Evolutionary conservation across 768 basidiomycete species (phyloP).

Genomic region (Boletus pseudopeckii): DNA sequence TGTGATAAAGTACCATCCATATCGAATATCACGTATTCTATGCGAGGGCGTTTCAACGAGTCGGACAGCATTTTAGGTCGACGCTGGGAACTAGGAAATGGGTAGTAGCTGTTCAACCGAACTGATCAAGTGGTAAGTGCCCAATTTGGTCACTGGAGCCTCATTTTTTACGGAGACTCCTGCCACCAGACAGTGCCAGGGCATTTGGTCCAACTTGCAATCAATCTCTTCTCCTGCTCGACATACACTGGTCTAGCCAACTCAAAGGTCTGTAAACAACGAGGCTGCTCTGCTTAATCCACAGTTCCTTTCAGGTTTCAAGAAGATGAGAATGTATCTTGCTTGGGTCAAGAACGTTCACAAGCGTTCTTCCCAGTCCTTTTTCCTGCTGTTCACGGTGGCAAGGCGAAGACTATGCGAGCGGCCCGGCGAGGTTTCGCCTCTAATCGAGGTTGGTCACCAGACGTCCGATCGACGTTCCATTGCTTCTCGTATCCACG

Average conservation of each 20-base stretch:
- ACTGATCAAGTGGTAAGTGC: background rate
- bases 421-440: background rate
- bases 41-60: conserved; percentile 14
- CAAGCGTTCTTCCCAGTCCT: background rate
- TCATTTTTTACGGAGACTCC: no score
- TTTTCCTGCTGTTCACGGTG: background rate
- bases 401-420: background rate
- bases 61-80: conserved; percentile 8
- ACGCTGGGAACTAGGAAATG: background rate
- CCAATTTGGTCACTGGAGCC: no score
- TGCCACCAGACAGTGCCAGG: no score
- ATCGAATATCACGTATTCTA: conserved; percentile 70
- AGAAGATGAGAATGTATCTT: background rate
- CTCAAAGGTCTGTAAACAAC: background rate
- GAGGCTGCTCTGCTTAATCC: no score
- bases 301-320: background rate
- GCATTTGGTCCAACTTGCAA: no score
- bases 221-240: no score
- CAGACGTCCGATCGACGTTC: background rate
- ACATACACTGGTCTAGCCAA: no score
- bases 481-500: background rate
- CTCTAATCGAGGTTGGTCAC: background rate
- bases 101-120: background rate
- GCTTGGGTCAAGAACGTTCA: background rate
- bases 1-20: conserved; percentile 53